Base-by-base conservation (phyloP, 73 alveolate genomes). In the Paramecium pentaurelia region DNA sequence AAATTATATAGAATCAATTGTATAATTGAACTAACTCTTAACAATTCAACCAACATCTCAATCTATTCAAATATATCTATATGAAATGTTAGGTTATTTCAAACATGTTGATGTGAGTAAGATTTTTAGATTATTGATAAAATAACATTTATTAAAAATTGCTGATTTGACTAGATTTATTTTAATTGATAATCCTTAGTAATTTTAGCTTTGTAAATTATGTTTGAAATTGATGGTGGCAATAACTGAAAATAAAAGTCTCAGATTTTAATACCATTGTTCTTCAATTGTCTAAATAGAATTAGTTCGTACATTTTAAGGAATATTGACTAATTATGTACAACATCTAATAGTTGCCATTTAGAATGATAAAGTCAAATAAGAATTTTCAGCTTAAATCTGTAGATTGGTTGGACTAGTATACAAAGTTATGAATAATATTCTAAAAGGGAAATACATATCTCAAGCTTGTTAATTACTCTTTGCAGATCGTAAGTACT, bases 391-490 rank as follows among this genome's bases (percentile, higher is more conserved):
- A 40, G 36, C 71, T 12, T 45, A 40, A 8, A 80, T 80, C 27
- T 80, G 91, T 36, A 80, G 91, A 80, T n/a, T 80, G 49, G 27
- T 80, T 14, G 91, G 91, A 1, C 49, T 80, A 4, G 71, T 80
- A 2, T 80, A 32, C 49, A 80, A 80, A 36, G 45, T 80, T 6
- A 49, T 80, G 47, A 45, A 45, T 8, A 80, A 80, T 18, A 80
- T 80, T 20, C 58, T 80, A 2, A 80, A 49, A 80, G 91, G 91
- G 1, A 80, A 80, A 80, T 80, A 80, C n/a, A 80, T 80, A 42
- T 80, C 91, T 27, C 30, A 80, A 80, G 91, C 91, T 49, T 80
- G 91, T 80, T 80, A 80, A 45, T 36, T 80, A 22, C 49, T 80
- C 8, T 80, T 80, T 80, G 71, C 77, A 11, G 91, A 80, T 80